phyloP scores from a whole-genome alignment of 768 basidiomycete genomes.

The Grammothele lineata region DNA sequence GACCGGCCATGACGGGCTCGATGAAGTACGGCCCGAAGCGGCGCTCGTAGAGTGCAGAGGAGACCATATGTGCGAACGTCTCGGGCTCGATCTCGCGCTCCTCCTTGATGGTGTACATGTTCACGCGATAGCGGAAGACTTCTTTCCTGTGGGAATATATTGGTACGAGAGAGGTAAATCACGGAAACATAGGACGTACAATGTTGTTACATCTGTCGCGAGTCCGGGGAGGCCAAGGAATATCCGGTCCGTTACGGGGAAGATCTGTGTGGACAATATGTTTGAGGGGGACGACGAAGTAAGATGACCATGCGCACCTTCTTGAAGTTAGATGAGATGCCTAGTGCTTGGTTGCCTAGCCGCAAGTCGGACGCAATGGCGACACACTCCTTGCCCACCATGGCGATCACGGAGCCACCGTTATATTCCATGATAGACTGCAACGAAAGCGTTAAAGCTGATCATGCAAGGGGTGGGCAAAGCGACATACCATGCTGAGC shows the following conservation, averaged over 20 bases:
- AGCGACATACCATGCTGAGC: constrained; percentile 12
- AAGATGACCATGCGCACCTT: constrained; percentile 55
- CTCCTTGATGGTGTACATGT: constrained; percentile 99
- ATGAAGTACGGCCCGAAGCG: constrained; percentile 96
- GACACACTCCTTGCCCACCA: constrained; percentile 98
- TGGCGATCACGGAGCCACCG: constrained; percentile 98
- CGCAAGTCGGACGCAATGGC: constrained; percentile 96
- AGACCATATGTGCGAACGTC: constrained; percentile 93
- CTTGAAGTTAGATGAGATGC: constrained; percentile 89
- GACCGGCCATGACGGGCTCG: constrained; percentile 93
- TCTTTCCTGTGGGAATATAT: constrained; percentile 58
- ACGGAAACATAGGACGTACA: constrained; percentile 47
- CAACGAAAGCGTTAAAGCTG: neutral
- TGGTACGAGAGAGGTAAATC: neutral
- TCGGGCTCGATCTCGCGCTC: constrained; percentile 95
- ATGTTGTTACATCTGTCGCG: constrained; percentile 87
- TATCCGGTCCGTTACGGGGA: constrained; percentile 89
- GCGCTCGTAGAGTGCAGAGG: constrained; percentile 91
- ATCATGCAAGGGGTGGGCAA: too few relatives aligned
- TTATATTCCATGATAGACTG: constrained; percentile 91
- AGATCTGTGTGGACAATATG: constrained; percentile 57
- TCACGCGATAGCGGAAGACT: constrained; percentile 87
- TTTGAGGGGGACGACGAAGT: neutral
- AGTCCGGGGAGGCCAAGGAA: constrained; percentile 91
- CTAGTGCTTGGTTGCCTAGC: constrained; percentile 81